Base-by-base conservation (phyloP, 164 flowering plant species). In the Santalum album region DNA sequence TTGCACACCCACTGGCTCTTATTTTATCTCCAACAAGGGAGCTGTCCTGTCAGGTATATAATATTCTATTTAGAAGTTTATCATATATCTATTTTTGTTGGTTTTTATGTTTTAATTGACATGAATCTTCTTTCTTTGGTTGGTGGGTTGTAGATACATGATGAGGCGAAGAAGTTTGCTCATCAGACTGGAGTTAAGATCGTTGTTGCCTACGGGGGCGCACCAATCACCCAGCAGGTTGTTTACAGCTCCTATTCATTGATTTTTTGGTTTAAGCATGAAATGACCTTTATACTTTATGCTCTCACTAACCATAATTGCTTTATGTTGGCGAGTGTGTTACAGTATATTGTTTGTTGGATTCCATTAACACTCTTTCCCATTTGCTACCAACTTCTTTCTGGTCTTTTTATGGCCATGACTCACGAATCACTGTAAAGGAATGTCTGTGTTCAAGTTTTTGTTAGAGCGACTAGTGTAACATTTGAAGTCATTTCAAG, bases 171-270 rank as follows among this genome's bases (percentile, higher is more conserved):
- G 58, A 82, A 82, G 67, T 82, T 82, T 55, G 70, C 84, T 1
- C 66, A 69, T 61, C 72, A 72, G 54, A 82, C 82, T 15, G 82
- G 78, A n/a, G 74, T 82, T 1, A 79, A 69, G 63, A 74, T 79
- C 20, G 78, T 32, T 54, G 84, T 79, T 59, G 87, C 78, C 2
- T 79, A 81, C 65, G 87, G 87, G 23, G 86, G 87, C 15, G 76
- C 82, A 34, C 80, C 82, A 7, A 73, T 82, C 46, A 25, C 25
- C 51, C 72, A 71, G 18, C 86, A 78, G 80, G 83, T 78, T 42
- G 49, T 22, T n/a, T 12, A 10, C 42, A 38, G 42, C 42, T 16
- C 12, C 9, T 38, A 4, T 9, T 6, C 12, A 20, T 34, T 18
- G 1, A 15, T 3, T 14, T n/a, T 42, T 1, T 39, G 23, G 34